These are phyloP conservation scores for Fusarium pseudonygamai DNA, from an alignment of 2,329 filamentous ascomycete species.

Conservation along the genomic window DNA sequence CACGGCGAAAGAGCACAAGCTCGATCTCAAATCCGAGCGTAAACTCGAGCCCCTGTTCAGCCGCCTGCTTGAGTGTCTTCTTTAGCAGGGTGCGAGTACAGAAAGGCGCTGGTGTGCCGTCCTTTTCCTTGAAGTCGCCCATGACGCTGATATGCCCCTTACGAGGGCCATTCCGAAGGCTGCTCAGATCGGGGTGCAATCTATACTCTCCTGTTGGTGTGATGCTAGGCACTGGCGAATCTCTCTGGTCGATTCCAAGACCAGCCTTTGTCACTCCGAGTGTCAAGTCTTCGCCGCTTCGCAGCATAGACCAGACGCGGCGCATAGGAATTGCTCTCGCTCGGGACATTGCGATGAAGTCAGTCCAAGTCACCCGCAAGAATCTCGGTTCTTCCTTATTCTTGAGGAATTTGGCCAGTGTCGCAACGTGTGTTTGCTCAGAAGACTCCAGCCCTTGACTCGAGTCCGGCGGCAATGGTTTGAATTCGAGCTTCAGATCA, in stretches of 20 bases:
- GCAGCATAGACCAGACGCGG: slow-evolving; percentile 60
- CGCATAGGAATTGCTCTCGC: slow-evolving; percentile 74
- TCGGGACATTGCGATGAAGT: slow-evolving; percentile 76
- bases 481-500: slow-evolving; percentile 62
- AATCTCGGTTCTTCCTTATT: slow-evolving; percentile 66
- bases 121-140: slow-evolving; percentile 69
- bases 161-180: slow-evolving; percentile 66
- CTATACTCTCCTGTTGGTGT: slow-evolving; percentile 71
- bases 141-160: slow-evolving; percentile 72
- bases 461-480: slow-evolving; percentile 28
- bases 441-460: slow-evolving; percentile 1
- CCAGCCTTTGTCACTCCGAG: slow-evolving; percentile 72
- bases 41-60: slow-evolving; percentile 64
- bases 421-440: slow-evolving; percentile 8
- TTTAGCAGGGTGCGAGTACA: slow-evolving; percentile 75
- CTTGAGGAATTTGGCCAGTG: slow-evolving; percentile 51
- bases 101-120: slow-evolving; percentile 58
- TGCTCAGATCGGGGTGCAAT: slow-evolving; percentile 72
- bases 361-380: slow-evolving; percentile 79
- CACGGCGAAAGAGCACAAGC: slow-evolving; percentile 72
- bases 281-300: slow-evolving; percentile 54
- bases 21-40: slow-evolving; percentile 85
- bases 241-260: slow-evolving; percentile 74
- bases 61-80: slow-evolving; percentile 61
- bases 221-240: slow-evolving; percentile 63